Evolutionary conservation across 1,139 yeast species (phyloP).

Genomic region (Yamadazyma jaroonii): DNA sequence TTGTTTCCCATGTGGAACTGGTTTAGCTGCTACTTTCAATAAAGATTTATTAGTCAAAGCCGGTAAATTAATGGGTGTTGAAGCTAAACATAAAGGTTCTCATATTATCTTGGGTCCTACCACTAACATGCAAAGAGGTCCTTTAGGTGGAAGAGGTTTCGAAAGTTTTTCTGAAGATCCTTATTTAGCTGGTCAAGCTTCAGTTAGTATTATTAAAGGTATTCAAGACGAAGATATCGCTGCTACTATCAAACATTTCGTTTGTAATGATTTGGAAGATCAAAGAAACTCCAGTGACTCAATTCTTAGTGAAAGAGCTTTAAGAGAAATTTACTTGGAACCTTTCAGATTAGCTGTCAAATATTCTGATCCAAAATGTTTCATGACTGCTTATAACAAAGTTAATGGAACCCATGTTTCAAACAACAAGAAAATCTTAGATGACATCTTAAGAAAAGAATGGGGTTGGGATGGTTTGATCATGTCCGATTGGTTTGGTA

Average conservation of each 20-base stretch:
- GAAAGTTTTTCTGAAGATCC: conserved; percentile 32
- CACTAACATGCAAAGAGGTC: conserved; percentile 25
- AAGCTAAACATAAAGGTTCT: conserved; percentile 24
- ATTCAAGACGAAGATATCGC: conserved; percentile 34
- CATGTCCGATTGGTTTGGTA: conserved; percentile 64
- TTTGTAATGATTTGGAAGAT: conserved; percentile 57
- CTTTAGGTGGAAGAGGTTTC: conserved; percentile 31
- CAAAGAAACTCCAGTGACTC: conserved; percentile 48
- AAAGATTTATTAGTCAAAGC: conserved; percentile 20
- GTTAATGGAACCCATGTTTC: conserved; percentile 55
- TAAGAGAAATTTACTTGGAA: conserved; percentile 55
- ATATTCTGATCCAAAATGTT: conserved; percentile 27
- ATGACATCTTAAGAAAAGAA: conserved; percentile 32
- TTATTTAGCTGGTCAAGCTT: conserved; percentile 26
- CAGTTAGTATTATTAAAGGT: conserved; percentile 24
- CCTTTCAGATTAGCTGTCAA: conserved; percentile 59
- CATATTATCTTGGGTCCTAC: conserved; percentile 31
- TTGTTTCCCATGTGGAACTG: conserved; percentile 31
- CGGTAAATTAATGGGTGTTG: conserved; percentile 25
- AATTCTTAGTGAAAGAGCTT: conserved; percentile 50
- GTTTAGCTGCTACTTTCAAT: conserved; percentile 37
- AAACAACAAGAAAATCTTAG: conserved; percentile 37
- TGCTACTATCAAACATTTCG: conserved; percentile 60
- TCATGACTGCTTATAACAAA: conserved; percentile 59
- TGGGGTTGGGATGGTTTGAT: conserved; percentile 45